phyloP scores from a whole-genome alignment of 805 yeast species.

The Monosporozyma aerobia region DNA sequence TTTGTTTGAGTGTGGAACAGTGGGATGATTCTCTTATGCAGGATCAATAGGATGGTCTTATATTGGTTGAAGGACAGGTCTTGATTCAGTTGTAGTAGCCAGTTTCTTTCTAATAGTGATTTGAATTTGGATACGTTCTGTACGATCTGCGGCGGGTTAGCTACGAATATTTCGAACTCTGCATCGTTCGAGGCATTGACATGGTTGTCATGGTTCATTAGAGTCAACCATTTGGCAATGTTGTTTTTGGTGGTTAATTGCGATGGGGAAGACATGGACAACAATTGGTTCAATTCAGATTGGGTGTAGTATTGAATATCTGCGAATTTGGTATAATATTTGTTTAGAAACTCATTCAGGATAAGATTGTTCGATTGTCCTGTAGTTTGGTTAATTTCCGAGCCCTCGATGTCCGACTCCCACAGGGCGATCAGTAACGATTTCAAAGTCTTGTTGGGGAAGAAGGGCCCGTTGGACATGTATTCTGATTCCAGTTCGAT shows the following conservation, averaged over 20 bases:
- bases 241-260: conserved; percentile 2
- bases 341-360: conserved; percentile 46
- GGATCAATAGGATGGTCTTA: conserved; percentile 54
- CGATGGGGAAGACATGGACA: not conserved
- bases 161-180: conserved; percentile 31
- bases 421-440: conserved; percentile 33
- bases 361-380: conserved; percentile 36
- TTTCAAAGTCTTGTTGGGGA: conserved; percentile 49
- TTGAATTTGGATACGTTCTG: conserved; percentile 41
- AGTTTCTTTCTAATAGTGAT: conserved; percentile 57
- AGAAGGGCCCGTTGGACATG: conserved; percentile 49
- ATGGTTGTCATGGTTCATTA: conserved; percentile 30
- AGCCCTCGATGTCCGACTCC: conserved; percentile 23
- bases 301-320: conserved; percentile 75
- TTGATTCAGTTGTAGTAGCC: conserved; percentile 49
- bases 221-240: conserved; percentile 33
- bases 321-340: conserved; percentile 49
- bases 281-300: conserved; percentile 34
- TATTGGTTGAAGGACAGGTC: conserved; percentile 48
- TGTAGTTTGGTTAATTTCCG: conserved; percentile 39
- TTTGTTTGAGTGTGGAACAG: conserved; percentile 67
- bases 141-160: conserved; percentile 40
- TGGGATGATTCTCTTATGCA: conserved; percentile 83
- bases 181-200: conserved; percentile 3
- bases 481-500: conserved; percentile 46